Base-by-base conservation (phyloP, 345 rosid genomes). In the Linum usitatissimum region DNA sequence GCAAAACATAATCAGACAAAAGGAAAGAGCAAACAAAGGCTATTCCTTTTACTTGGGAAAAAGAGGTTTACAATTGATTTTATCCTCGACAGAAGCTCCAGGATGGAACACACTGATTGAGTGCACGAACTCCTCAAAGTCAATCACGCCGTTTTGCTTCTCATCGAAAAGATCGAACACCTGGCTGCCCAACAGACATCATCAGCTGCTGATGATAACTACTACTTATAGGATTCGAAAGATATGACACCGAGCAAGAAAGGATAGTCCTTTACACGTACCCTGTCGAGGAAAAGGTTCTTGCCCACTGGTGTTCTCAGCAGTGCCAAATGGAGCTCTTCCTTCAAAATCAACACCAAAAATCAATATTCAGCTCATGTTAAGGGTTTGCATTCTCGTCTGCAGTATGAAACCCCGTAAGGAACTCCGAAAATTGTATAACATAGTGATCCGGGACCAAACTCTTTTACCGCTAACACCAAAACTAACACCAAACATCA, bases 51-150 rank as follows among this genome's bases (percentile, higher is more conserved):
- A 40, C 7, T 40, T 23, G 28, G 28, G 48, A 6, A 40, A 40
- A 40, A 31, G 23, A 18, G 64, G 38, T 78, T 78, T 40, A 78
- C 78, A 71, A 19, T 74, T 74, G 38, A 78, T 75, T 59, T 78
- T 78, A 1, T 66, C 61, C 31, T 78, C 68, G 51, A 69, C 4
- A 14, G 76, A 54, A 39, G 78, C 73, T 18, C 56, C 9, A 7
- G 78, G 81, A 71, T 78, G 81, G 55, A 78, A 78, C 54, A 75
- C 53, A 51, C 74, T 48, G 19, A 78, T 59, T 7, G 62, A 56
- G 15, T n/a, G 68, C 2, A 72, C 72, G 62, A 78, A 78, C 9
- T 72, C 81, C 63, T 72, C 77, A 39, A 78, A 75, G 17, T 72
- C 71, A 61, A 78, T 78, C 3, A 59, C 77, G 9, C 81, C 81